These are phyloP conservation scores for Cystobasidium slooffiae DNA, from an alignment of 1,284 basidiomycete species.

Conservation along the genomic window DNA sequence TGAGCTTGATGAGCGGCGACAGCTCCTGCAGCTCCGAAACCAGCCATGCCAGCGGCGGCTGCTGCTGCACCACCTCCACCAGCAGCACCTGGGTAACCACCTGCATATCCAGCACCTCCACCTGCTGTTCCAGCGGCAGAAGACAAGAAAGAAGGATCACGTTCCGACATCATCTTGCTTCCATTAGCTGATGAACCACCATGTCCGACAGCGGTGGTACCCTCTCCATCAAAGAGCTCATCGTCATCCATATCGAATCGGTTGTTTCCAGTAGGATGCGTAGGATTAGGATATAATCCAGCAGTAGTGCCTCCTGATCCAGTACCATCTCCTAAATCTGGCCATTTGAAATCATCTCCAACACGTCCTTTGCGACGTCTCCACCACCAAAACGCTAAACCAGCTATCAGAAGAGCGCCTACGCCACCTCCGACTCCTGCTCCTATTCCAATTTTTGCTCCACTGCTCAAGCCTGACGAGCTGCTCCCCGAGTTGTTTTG, in stretches of 20 bases:
- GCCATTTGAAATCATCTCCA: slow-evolving; percentile 43
- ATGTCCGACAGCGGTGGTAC: slow-evolving; percentile 16
- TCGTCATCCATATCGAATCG: slow-evolving; percentile 45
- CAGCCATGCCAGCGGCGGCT: slow-evolving; percentile 21
- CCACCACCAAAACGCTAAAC: slow-evolving; percentile 27
- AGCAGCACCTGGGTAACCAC: slow-evolving; percentile 26
- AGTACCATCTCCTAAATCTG: slow-evolving; percentile 40
- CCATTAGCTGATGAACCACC: slow-evolving; percentile 7
- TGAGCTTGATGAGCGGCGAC: slow-evolving; percentile 32
- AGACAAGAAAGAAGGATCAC: slow-evolving; percentile 43
- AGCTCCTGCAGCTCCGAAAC: slow-evolving; percentile 35
- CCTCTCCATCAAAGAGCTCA: slow-evolving; percentile 33
- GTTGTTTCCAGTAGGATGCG: slow-evolving; percentile 41
- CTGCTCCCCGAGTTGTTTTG: slow-evolving; percentile 2
- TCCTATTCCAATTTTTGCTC: slow-evolving; percentile 39
- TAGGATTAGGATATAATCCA: slow-evolving; percentile 38
- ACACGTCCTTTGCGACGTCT: slow-evolving; percentile 33
- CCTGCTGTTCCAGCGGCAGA: slow-evolving; percentile 36
- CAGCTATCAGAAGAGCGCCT: slow-evolving; percentile 8
- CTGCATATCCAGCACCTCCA: slow-evolving; percentile 32
- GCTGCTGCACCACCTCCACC: slow-evolving; percentile 6
- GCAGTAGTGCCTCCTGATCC: slow-evolving; percentile 40
- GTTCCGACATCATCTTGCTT: slow-evolving; percentile 39
- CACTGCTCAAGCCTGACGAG: slow-evolving; percentile 29
- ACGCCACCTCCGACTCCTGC: slow-evolving; percentile 34